A percentile compares a stretch with the other conserved stretches of the same genome.
Conservation (phyloP, 257 asterid species). For the Petunia secreta region DNA sequence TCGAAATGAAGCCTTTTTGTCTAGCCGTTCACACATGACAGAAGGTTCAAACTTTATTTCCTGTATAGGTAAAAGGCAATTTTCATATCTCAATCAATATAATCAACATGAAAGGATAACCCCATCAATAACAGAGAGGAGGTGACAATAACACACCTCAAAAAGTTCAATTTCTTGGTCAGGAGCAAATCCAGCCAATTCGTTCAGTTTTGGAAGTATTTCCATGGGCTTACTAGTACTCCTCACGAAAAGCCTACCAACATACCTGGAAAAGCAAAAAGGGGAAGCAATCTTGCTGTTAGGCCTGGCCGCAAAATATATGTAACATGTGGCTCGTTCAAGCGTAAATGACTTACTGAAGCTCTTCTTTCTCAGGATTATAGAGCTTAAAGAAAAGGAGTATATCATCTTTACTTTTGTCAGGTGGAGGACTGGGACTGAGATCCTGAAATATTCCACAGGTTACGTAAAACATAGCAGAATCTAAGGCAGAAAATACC, state of each 20-base stretch:
- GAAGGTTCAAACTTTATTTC: constrained; percentile 92
- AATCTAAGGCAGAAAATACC: constrained; percentile 15
- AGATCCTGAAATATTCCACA: constrained; percentile 57
- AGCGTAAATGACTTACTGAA: constrained; percentile 51
- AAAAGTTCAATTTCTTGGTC: constrained; percentile 91
- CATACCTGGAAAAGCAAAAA: constrained; percentile 57
- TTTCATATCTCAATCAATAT: background rate
- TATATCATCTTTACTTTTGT: constrained; percentile 77
- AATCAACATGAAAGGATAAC: background rate
- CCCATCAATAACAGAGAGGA: background rate
- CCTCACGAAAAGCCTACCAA: constrained; percentile 85
- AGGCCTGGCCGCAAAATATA: background rate
- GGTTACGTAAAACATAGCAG: constrained; percentile 19
- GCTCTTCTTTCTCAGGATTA: constrained; percentile 93
- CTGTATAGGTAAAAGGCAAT: constrained; percentile 42
- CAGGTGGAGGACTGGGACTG: constrained; percentile 70
- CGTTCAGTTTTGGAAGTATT: constrained; percentile 66
- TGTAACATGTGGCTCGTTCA: background rate
- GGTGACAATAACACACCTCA: constrained; percentile 62
- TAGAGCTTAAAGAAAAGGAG: constrained; percentile 87
- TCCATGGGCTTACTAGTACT: constrained; percentile 75
- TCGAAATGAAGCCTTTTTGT: constrained; percentile 72
- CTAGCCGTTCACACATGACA: constrained; percentile 97
- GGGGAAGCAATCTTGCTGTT: constrained; percentile 20
- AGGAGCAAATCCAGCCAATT: constrained; percentile 87